These are phyloP conservation scores for Sistotremastrum niveocremeum DNA, from an alignment of 768 basidiomycete species.

Conservation along the genomic window DNA sequence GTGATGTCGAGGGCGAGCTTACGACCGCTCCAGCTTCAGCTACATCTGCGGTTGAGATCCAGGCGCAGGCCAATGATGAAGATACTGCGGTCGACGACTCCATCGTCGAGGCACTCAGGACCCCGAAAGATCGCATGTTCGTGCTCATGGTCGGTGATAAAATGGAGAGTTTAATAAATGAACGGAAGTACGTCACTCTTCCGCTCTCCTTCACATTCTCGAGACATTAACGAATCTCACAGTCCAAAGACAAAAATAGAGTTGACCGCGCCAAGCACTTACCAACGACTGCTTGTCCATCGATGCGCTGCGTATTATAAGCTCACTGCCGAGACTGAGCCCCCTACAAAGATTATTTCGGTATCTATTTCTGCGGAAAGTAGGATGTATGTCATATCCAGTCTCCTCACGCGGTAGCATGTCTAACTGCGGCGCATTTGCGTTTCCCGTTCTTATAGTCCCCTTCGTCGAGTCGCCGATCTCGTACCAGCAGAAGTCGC, in stretches of 20 bases:
- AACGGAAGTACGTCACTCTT: constrained; percentile 43
- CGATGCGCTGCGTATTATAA: constrained; percentile 75
- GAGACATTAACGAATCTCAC: background rate
- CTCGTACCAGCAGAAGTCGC: constrained; percentile 64
- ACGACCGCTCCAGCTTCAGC: background rate
- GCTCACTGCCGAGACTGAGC: constrained; percentile 57
- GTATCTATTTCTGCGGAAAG: constrained; percentile 50
- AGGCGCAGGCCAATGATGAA: background rate
- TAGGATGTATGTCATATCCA: constrained; percentile 47
- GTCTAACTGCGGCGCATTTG: constrained; percentile 3
- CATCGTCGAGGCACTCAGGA: constrained; percentile 74
- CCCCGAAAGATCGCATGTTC: constrained; percentile 71
- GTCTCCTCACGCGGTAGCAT: constrained; percentile 3
- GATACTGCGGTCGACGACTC: constrained; percentile 42
- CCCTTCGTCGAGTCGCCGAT: constrained; percentile 54
- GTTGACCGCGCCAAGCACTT: constrained; percentile 56
- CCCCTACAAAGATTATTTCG: constrained; percentile 44
- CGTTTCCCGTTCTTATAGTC: constrained; percentile 30
- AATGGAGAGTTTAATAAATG: constrained; percentile 69
- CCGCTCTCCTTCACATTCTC: background rate
- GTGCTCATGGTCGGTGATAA: constrained; percentile 80
- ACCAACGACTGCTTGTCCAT: constrained; percentile 77
- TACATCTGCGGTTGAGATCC: background rate
- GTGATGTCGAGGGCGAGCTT: background rate
- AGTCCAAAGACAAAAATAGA: constrained; percentile 40